Base-by-base conservation (phyloP, 371 early-diverging fungal species). In the Zychaea mexicana region DNA sequence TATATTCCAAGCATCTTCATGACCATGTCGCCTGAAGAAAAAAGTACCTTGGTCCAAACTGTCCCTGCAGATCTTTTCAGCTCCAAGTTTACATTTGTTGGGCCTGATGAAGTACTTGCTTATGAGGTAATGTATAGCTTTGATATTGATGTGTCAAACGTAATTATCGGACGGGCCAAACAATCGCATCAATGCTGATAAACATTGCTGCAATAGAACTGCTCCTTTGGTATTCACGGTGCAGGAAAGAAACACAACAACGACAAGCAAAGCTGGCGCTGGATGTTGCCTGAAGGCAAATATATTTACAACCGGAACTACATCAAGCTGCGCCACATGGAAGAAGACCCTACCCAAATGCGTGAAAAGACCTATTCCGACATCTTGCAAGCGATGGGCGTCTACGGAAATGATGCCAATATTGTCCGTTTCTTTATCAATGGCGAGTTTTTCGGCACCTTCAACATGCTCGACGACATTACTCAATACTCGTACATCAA, bases 281-380 rank as follows among this genome's bases (percentile, higher is more conserved):
- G 77, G 79, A 33, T 32, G 1, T 69, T 83, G 30, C 55, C 72
- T 22, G 32, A 57, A 0, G 75, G 76, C 3, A 70, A 82, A 17
- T 63, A 49, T 53, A 66, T 77, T 27, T 69, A 77, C 55, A 70
- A 72, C 45, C 84, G 85, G 27, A 73, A 67, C 66, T 78, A 75
- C 57, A 78, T 85, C 73, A 85, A 85, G 70, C 57, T 83, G 39
- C 81, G 85, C 24, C 79, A 85, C 39, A 79, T 79, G 79, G 84
- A 83, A 65, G 82, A 82, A 65, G 85, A 85, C 45, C 85, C 85
- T 28, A 85, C 85, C 10, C 85, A 85, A 66, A 81, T 85, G 70
- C 84, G 85, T 52, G 85, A 85, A 60, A 85, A 85, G 69, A 67
- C 82, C 2, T 85, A 82, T 65, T 81, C 85, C 8, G 85, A 85